Evolutionary conservation across 1,284 basidiomycete genomes (phyloP).

Genomic region (Flammula alnicola): DNA sequence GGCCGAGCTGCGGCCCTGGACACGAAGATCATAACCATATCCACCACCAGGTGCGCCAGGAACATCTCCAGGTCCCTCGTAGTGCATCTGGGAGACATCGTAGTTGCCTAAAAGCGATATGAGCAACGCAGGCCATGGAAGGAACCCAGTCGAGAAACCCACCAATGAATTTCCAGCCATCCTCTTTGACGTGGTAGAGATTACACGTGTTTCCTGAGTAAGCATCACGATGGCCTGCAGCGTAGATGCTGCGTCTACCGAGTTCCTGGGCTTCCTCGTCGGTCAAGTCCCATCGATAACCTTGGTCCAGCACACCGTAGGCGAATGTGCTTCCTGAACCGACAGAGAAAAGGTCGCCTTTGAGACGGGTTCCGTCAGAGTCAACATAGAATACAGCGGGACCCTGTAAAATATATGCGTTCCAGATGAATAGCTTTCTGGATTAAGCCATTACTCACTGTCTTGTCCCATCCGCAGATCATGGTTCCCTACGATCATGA

Average conservation of each 20-base stretch:
- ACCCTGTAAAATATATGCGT: slow-evolving; percentile 53
- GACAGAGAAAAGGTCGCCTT: slow-evolving; percentile 97
- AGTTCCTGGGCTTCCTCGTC: slow-evolving; percentile 97
- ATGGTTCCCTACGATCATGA: slow-evolving; percentile 82
- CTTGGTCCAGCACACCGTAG: slow-evolving; percentile 98
- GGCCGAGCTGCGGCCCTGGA: slow-evolving; percentile 47
- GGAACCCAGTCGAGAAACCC: slow-evolving; percentile 31
- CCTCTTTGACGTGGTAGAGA: slow-evolving; percentile 93
- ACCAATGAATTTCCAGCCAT: slow-evolving; percentile 95
- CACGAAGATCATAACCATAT: slow-evolving; percentile 79
- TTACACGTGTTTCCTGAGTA: slow-evolving; percentile 98
- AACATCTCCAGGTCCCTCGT: slow-evolving; percentile 77
- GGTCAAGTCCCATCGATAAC: slow-evolving; percentile 92
- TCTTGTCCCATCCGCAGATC: slow-evolving; percentile 99
- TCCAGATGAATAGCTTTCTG: neutral
- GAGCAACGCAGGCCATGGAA: slow-evolving; percentile 19
- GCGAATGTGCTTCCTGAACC: slow-evolving; percentile 98
- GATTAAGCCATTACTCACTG: slow-evolving; percentile 53
- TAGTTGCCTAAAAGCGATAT: slow-evolving; percentile 67
- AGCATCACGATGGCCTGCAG: slow-evolving; percentile 96
- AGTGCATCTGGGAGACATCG: slow-evolving; percentile 80
- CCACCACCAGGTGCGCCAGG: slow-evolving; percentile 62
- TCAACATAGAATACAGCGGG: slow-evolving; percentile 99
- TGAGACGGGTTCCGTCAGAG: slow-evolving; percentile 94
- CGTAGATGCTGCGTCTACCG: slow-evolving; percentile 93